Percentiles rank a stretch among this genome's conserved stretches.
These are phyloP conservation scores for Leccinum olivaceopallidum DNA, from an alignment of 768 basidiomycete genomes.

Conservation along the genomic window DNA sequence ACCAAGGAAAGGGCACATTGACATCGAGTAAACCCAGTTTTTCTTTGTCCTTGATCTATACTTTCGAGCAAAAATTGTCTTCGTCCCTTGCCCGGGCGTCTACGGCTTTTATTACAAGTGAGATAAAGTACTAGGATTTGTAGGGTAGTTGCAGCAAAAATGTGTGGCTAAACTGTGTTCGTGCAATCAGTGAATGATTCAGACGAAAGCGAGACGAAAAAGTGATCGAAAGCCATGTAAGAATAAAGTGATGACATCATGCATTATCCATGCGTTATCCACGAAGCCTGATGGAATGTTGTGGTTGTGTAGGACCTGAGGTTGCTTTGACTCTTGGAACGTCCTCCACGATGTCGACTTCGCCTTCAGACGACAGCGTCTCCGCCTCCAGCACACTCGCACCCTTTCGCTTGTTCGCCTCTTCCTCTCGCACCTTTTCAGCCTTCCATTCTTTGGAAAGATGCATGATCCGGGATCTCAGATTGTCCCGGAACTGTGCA, in stretches of 20 bases:
- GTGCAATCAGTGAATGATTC: constrained; percentile 7
- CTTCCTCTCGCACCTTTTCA: constrained; percentile 38
- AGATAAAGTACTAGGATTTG: constrained; percentile 13
- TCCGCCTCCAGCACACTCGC: constrained; percentile 19
- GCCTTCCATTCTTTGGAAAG: constrained; percentile 59
- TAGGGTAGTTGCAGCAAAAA: constrained; percentile 22
- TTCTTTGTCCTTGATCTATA: neutral
- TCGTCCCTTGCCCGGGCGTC: neutral
- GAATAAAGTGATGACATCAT: neutral
- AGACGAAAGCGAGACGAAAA: constrained; percentile 2
- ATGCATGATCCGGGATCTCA: constrained; percentile 41
- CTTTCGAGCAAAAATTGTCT: neutral
- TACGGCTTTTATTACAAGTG: constrained; percentile 14
- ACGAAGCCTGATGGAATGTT: constrained; percentile 15
- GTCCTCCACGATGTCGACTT: constrained; percentile 41
- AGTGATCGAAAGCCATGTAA: constrained; percentile 8
- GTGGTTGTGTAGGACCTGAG: constrained; percentile 15
- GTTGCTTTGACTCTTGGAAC: constrained; percentile 11
- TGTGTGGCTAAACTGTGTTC: neutral
- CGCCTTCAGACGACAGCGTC: constrained; percentile 37
- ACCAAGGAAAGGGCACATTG: neutral
- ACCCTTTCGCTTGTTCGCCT: constrained; percentile 31
- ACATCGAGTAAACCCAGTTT: neutral
- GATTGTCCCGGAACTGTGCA: constrained; percentile 45
- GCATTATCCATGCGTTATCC: constrained; percentile 22